phyloP scores from a whole-genome alignment of 192 early-diverging fungal species.

The Endogone sp. region DNA sequence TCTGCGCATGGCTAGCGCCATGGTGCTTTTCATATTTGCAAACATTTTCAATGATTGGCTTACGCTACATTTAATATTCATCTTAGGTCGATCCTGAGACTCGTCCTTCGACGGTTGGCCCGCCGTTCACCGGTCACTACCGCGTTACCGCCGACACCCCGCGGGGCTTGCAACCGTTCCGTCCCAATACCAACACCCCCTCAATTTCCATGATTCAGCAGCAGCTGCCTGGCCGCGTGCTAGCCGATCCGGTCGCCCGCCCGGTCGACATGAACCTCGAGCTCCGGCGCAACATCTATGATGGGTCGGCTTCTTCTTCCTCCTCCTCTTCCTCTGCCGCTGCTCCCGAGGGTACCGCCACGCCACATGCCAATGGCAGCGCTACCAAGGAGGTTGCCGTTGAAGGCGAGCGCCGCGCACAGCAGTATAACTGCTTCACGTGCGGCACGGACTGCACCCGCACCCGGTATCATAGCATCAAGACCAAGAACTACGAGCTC shows the following conservation, averaged over 20 bases:
- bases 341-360: slow-evolving; percentile 19
- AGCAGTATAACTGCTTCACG: slow-evolving; percentile 71
- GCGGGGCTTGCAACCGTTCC: slow-evolving; percentile 86
- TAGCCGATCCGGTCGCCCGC: slow-evolving; percentile 4
- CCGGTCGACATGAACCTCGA: slow-evolving; percentile 42
- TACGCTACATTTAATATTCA: too few relatives aligned
- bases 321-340: too few relatives aligned
- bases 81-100: slow-evolving; percentile 90
- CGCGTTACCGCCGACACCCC: slow-evolving; percentile 95
- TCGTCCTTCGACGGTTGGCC: slow-evolving; percentile 85
- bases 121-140: slow-evolving; percentile 98
- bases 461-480: slow-evolving; percentile 81
- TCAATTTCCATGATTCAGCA: slow-evolving; percentile 16
- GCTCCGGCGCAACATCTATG: slow-evolving; percentile 57
- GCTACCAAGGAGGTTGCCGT: slow-evolving; percentile 25
- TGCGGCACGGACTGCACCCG: slow-evolving; percentile 87
- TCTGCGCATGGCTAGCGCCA: too few relatives aligned
- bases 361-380: slow-evolving; percentile 24
- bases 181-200: slow-evolving; percentile 39
- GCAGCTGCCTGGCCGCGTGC: not conserved
- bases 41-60: too few relatives aligned
- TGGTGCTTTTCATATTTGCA: too few relatives aligned
- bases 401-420: not conserved
- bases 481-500: slow-evolving; percentile 72
- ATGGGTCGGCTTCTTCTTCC: not conserved